Conservation (phyloP, 75 land plant species). For the Cupressus sempervirens region DNA sequence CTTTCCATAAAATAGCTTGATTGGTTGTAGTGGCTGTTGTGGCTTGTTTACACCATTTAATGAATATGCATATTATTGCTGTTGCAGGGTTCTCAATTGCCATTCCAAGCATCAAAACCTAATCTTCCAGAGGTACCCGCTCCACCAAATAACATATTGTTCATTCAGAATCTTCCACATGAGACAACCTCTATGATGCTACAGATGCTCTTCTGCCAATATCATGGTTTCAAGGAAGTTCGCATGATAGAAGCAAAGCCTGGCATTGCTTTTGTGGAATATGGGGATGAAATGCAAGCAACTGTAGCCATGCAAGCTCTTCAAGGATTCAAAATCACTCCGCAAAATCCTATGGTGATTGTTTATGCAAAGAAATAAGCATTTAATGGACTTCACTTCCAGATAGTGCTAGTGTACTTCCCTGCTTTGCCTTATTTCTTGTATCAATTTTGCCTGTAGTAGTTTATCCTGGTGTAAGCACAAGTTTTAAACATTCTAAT, state of each 20-base stretch:
- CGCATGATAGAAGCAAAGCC: conserved; percentile 95
- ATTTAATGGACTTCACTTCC: not conserved
- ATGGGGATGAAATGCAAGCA: conserved; percentile 83
- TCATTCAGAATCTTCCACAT: conserved; percentile 89
- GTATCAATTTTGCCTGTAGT: not conserved
- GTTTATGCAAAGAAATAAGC: conserved; percentile 88
- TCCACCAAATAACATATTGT: conserved; percentile 83
- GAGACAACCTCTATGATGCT: conserved; percentile 70
- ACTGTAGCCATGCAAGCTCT: conserved; percentile 68
- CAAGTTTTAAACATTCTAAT: not conserved
- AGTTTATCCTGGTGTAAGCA: not conserved
- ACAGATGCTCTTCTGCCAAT: conserved; percentile 78
- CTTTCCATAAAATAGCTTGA: not conserved
- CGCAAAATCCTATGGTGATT: conserved; percentile 72
- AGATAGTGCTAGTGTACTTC: not conserved
- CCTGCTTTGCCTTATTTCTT: not conserved
- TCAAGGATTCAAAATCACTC: conserved; percentile 69
- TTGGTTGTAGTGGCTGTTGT: not conserved
- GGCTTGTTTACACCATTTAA: conserved; percentile 10
- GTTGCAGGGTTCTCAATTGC: conserved; percentile 55
- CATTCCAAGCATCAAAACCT: conserved; percentile 48
- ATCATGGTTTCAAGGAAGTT: conserved; percentile 92
- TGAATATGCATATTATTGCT: conserved; percentile 3
- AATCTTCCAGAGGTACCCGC: conserved; percentile 79
- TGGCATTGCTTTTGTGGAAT: conserved; percentile 96